Evolutionary conservation across 2,329 filamentous ascomycete species (phyloP), one percentile per base, ranked within the genome.

Genomic region (Epicoccum nigrum): DNA sequence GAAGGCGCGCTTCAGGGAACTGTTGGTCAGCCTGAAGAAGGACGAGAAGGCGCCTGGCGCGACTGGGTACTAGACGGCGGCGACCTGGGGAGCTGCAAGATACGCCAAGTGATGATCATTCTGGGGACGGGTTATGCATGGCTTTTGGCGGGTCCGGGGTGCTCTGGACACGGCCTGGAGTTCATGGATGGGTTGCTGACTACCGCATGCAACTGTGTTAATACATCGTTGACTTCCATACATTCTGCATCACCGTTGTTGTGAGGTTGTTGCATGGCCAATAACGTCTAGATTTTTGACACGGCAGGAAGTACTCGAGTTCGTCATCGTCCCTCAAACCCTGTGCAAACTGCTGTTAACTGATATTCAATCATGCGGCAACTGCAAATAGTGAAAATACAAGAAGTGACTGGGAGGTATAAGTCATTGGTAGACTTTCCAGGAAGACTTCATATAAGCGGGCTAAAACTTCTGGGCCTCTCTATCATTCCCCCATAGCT

Each of bases 1-100:
- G 66, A 99, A 99, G 83, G 91, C 95, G 75, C 90, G 92, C 59
- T 97, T 99, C 83, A 87, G 94, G 62, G 93, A 97, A 77, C 70
- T 97, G 70, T 79, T 99, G 67, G 76, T 92, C 64, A 92, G 86
- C 74, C 77, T 99, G 76, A 87, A 87, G 77, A 97, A 97, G 80
- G 94, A 99, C 64, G 89, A 96, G 78, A 95, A 95, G 59, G 84
- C 85, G n/a, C 85, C 84, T 5, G 84, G 83, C 35, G 81, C 82
- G 20, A 81, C 70, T 67, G 83, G 72, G 4, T 71, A 71, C 44
- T 71, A 65, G 57, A 33, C 27, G 41, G 5, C 17, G 12, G 16
- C 9, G 3, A 33, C 5, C 5, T n/a, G 20, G 20, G 21, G 16
- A 13, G 41, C 17, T 21, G 38, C 41, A 27, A 20, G 38, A 52